Percentiles rank a stretch among this genome's conserved stretches.
phyloP scores from a whole-genome alignment of 2,329 filamentous ascomycete genomes.

The Tolypocladium endophyticum region DNA sequence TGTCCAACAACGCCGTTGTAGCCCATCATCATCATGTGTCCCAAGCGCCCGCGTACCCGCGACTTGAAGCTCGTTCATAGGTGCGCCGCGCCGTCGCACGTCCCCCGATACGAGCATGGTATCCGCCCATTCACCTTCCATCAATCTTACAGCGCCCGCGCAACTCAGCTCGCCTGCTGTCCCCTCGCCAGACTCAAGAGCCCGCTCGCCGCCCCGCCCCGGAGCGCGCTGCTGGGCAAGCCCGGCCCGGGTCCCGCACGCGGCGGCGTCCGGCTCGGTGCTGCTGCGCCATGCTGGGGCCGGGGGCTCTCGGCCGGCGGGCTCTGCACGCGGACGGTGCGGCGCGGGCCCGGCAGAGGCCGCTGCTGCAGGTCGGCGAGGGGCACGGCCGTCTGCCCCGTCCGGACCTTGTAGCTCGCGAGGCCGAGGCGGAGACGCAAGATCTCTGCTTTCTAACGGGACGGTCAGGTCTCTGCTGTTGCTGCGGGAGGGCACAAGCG shows the following conservation, averaged over 20 bases:
- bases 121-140: background rate
- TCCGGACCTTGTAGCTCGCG: slow-evolving; percentile 65
- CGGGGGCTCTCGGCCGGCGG: slow-evolving; percentile 1
- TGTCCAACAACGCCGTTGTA: background rate
- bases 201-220: slow-evolving; percentile 40
- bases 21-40: background rate
- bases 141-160: background rate
- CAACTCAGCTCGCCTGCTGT: background rate
- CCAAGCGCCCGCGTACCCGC: background rate
- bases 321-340: slow-evolving; percentile 14
- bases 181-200: slow-evolving; percentile 34
- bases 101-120: background rate
- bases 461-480: background rate
- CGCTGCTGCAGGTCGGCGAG: slow-evolving; percentile 45
- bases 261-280: background rate
- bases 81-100: background rate
- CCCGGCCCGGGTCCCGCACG: slow-evolving; percentile 4
- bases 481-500: background rate
- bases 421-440: slow-evolving; percentile 59
- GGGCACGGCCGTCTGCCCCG: slow-evolving; percentile 58
- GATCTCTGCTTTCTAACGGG: slow-evolving; percentile 47
- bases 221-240: slow-evolving; percentile 30
- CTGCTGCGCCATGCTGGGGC: background rate
- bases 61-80: background rate
- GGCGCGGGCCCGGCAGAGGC: slow-evolving; percentile 14